Evolutionary conservation across 148 eudicot genomes (phyloP), one percentile per base, ranked within the genome.

Genomic region (Rhododendron ferrugineum): DNA sequence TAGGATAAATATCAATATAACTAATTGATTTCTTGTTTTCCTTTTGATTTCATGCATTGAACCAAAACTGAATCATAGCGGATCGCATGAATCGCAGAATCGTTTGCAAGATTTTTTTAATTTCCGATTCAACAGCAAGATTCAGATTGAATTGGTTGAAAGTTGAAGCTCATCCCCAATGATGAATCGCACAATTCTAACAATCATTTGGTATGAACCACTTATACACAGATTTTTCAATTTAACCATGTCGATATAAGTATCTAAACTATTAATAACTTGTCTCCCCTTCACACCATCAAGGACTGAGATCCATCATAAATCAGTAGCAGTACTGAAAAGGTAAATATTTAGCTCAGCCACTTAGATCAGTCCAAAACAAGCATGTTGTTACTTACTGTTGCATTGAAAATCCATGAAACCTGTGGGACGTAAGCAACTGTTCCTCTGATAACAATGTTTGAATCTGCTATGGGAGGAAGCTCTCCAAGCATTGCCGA

Each of bases 401-500:
- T 96, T 68, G 98, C 98, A 92, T 96, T 96, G 89, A 95, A 96
- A 86, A 96, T 96, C 99, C 99, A 96, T 54, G 99, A 96, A 85
- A 96, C 96, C 92, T 96, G 99, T 30, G 99, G 93, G 60, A 96
- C 98, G 90, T 93, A 96, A 32, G 99, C 95, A 84, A 89, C 99
- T 72, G 89, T 84, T 88, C 99, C 99, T 94, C 98, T 93, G 23
- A 96, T 85, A 83, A 91, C 88, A 58, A 94, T 95, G 84, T 81
- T 86, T 64, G 95, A 84, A 87, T 92, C 93, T 32, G 93, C 89
- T 56, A 88, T 78, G 56, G 96, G 81, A 82, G 99, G 98, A 86
- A 95, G 91, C 90, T 96, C 99, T 82, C 98, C 98, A 50, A 96
- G 99, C 99, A 96, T 96, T 88, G 98, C 98, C 54, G 99, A 95